Percentiles rank a stretch among this genome's conserved stretches.
Conservation (phyloP, 2,329 filamentous ascomycete genomes). For the Cercospora sp. region DNA sequence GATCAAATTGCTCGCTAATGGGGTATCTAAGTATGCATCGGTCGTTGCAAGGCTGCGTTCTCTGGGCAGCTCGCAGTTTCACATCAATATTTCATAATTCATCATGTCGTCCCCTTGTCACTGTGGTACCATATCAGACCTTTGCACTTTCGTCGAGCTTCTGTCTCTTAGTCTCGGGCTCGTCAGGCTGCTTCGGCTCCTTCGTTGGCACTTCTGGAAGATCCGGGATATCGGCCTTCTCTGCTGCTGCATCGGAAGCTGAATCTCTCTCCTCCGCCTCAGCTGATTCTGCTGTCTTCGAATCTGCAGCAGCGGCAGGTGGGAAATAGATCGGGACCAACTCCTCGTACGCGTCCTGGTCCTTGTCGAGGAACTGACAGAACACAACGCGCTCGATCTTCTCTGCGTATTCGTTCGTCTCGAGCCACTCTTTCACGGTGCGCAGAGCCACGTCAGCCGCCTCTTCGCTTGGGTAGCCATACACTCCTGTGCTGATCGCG, state of each 20-base stretch:
- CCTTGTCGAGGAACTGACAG: slow-evolving; percentile 78
- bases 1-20: background rate
- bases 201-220: slow-evolving; percentile 53
- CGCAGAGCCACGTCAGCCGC: slow-evolving; percentile 73
- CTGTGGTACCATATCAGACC: background rate
- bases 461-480: slow-evolving; percentile 75
- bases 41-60: background rate
- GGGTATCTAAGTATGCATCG: slow-evolving; percentile 5
- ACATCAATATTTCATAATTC: background rate
- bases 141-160: slow-evolving; percentile 39
- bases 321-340: slow-evolving; percentile 48
- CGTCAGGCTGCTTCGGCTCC: slow-evolving; percentile 47
- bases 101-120: background rate
- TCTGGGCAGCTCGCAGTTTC: background rate
- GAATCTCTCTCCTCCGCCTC: background rate
- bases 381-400: slow-evolving; percentile 76
- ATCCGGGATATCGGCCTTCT: slow-evolving; percentile 41
- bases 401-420: slow-evolving; percentile 44
- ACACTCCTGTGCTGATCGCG: slow-evolving; percentile 83
- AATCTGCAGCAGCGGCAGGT: slow-evolving; percentile 36
- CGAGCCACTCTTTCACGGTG: slow-evolving; percentile 59
- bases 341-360: slow-evolving; percentile 70
- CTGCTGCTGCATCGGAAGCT: background rate
- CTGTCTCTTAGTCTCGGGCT: slow-evolving; percentile 51
- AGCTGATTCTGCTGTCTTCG: background rate